Evolutionary conservation across 2,329 filamentous ascomycete species (phyloP).

Genomic region (Verticillium tricorpus): DNA sequence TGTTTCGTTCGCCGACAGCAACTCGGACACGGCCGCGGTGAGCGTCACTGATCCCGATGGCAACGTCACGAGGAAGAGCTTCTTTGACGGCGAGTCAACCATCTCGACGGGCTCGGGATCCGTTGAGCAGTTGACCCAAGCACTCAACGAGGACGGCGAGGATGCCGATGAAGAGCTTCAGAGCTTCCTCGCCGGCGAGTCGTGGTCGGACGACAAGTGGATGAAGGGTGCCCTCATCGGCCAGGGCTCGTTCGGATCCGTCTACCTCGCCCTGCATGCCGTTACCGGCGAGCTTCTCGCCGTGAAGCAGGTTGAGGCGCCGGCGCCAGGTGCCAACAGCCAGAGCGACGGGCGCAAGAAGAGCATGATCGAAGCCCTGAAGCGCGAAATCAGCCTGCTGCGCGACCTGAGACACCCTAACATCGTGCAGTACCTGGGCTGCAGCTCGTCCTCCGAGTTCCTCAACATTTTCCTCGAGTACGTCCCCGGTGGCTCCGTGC

Average conservation of each 20-base stretch:
- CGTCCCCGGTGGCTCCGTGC: slow-evolving; percentile 93
- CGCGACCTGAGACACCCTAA: slow-evolving; percentile 93
- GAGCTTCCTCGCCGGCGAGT: slow-evolving; percentile 87
- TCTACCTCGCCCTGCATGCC: slow-evolving; percentile 91
- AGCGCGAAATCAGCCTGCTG: slow-evolving; percentile 91
- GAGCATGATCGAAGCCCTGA: slow-evolving; percentile 95
- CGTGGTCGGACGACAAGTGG: slow-evolving; percentile 96
- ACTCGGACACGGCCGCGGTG: slow-evolving; percentile 58
- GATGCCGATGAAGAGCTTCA: slow-evolving; percentile 85
- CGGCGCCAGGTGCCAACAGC: slow-evolving; percentile 70
- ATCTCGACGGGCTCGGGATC: slow-evolving; percentile 69
- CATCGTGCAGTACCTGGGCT: slow-evolving; percentile 97
- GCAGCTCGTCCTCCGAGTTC: slow-evolving; percentile 82
- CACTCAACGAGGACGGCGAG: slow-evolving; percentile 85
- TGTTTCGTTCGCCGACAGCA: slow-evolving; percentile 78
- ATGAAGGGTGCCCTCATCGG: slow-evolving; percentile 98
- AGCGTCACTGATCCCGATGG: slow-evolving; percentile 75
- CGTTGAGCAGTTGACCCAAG: slow-evolving; percentile 77
- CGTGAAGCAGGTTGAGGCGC: slow-evolving; percentile 95
- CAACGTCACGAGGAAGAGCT: slow-evolving; percentile 67
- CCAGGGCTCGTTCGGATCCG: slow-evolving; percentile 92
- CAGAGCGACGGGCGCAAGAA: slow-evolving; percentile 89
- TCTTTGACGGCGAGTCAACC: slow-evolving; percentile 67
- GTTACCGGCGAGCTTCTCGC: slow-evolving; percentile 96
- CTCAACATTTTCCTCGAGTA: slow-evolving; percentile 99